These are phyloP conservation scores for Cladophialophora psammophila DNA, from an alignment of 2,329 filamentous ascomycete species.

Conservation along the genomic window DNA sequence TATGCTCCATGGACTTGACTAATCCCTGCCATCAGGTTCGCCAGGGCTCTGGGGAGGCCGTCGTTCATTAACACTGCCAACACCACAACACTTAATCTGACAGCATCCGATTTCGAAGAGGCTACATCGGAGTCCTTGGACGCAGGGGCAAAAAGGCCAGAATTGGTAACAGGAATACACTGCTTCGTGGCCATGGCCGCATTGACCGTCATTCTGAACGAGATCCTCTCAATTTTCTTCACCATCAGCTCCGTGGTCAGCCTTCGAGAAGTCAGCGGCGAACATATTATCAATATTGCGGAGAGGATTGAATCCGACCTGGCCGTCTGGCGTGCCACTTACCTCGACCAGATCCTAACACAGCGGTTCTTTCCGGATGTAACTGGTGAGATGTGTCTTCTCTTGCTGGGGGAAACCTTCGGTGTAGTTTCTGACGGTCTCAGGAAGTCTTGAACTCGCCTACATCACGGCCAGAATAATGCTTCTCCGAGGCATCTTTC, in stretches of 20 bases:
- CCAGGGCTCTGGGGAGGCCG: conserved; percentile 28
- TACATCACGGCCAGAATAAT: conserved; percentile 28
- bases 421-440: neutral
- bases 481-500: conserved; percentile 31
- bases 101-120: conserved; percentile 26
- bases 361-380: conserved; percentile 30
- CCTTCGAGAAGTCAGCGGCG: conserved; percentile 21
- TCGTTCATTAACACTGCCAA: conserved; percentile 26
- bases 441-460: conserved; percentile 28
- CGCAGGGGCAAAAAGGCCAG: conserved; percentile 13
- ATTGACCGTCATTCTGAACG: conserved; percentile 27
- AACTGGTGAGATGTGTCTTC: conserved; percentile 18
- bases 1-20: neutral
- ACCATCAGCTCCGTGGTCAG: conserved; percentile 27
- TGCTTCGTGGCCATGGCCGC: conserved; percentile 30
- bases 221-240: conserved; percentile 28
- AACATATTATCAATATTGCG: conserved; percentile 23
- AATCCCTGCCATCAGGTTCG: conserved; percentile 18
- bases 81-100: conserved; percentile 28
- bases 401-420: neutral
- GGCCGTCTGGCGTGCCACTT: conserved; percentile 21
- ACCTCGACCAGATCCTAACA: conserved; percentile 25
- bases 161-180: conserved; percentile 27
- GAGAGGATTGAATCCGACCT: conserved; percentile 26
- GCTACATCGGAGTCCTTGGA: neutral